These are phyloP conservation scores for Decorospora gaudefroyi DNA, from an alignment of 2,329 filamentous ascomycete genomes.

Conservation along the genomic window DNA sequence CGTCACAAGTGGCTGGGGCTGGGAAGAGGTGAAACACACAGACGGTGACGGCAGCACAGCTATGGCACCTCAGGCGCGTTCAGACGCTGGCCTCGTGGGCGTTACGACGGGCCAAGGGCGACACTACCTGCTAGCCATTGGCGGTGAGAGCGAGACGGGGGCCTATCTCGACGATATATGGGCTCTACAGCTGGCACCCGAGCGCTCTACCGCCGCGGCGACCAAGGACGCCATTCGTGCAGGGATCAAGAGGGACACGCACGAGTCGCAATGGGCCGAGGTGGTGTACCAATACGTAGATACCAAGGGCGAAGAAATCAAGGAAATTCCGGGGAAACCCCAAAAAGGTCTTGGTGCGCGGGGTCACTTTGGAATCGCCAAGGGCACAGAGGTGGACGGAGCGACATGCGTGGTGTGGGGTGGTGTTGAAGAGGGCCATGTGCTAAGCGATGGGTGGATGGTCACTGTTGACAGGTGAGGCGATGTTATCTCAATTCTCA, in stretches of 20 bases:
- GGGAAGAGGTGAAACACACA: constrained; percentile 34
- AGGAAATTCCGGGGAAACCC: constrained; percentile 46
- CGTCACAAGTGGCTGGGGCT: constrained; percentile 40
- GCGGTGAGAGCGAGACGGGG: constrained; percentile 48
- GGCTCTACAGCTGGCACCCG: constrained; percentile 58
- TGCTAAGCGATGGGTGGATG: constrained; percentile 50
- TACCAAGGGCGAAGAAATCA: constrained; percentile 52
- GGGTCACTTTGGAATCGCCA: constrained; percentile 46
- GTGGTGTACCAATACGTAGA: constrained; percentile 54
- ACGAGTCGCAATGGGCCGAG: constrained; percentile 57
- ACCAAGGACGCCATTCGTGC: constrained; percentile 57
- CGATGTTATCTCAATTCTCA: too few relatives aligned
- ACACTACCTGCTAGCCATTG: constrained; percentile 58
- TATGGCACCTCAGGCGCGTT: constrained; percentile 49
- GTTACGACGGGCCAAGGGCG: constrained; percentile 59
- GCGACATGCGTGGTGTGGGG: constrained; percentile 59
- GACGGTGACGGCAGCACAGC: constrained; percentile 13
- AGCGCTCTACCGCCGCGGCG: constrained; percentile 53
- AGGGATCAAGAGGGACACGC: constrained; percentile 53
- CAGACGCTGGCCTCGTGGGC: constrained; percentile 52
- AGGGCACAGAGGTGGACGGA: constrained; percentile 53
- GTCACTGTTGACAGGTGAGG: constrained; percentile 48
- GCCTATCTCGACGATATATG: constrained; percentile 54
- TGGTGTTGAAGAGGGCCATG: constrained; percentile 53
- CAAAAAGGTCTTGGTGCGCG: constrained; percentile 50